Conservation (phyloP, 1,284 basidiomycete genomes). For the Bondarzewia mesenterica region DNA sequence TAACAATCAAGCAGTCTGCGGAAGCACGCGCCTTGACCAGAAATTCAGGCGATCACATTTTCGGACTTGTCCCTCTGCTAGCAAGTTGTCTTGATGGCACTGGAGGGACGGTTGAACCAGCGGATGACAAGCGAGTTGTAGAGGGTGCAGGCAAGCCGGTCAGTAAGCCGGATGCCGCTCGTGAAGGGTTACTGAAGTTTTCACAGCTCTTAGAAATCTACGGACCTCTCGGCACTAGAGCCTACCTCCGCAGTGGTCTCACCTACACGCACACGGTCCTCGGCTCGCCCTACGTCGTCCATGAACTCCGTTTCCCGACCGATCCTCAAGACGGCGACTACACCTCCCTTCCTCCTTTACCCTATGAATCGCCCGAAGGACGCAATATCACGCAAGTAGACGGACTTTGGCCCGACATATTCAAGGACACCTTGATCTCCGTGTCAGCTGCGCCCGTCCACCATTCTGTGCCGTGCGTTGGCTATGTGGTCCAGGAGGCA, state of each 20-base stretch:
- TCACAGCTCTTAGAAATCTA: constrained; percentile 73
- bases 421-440: constrained; percentile 47
- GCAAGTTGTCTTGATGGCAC: constrained; percentile 62
- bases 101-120: constrained; percentile 57
- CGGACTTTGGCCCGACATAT: constrained; percentile 71
- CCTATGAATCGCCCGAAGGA: constrained; percentile 57
- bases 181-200: not conserved
- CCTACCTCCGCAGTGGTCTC: constrained; percentile 72
- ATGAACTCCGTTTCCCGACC: constrained; percentile 68
- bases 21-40: not conserved
- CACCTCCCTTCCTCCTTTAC: constrained; percentile 36
- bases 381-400: constrained; percentile 56
- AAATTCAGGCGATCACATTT: constrained; percentile 72
- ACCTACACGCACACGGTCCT: constrained; percentile 67
- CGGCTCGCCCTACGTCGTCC: constrained; percentile 74
- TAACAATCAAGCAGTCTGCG: not conserved
- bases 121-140: constrained; percentile 43
- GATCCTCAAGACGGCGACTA: constrained; percentile 44
- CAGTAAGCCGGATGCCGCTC: not conserved
- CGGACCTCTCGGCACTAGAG: constrained; percentile 80
- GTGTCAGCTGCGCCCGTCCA: constrained; percentile 81
- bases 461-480: constrained; percentile 79
- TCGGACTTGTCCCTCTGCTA: constrained; percentile 72
- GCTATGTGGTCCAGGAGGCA: constrained; percentile 75
- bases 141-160: constrained; percentile 12